These are phyloP conservation scores for Leccinum subtestaceum DNA, from an alignment of 768 basidiomycete genomes.

Conservation along the genomic window DNA sequence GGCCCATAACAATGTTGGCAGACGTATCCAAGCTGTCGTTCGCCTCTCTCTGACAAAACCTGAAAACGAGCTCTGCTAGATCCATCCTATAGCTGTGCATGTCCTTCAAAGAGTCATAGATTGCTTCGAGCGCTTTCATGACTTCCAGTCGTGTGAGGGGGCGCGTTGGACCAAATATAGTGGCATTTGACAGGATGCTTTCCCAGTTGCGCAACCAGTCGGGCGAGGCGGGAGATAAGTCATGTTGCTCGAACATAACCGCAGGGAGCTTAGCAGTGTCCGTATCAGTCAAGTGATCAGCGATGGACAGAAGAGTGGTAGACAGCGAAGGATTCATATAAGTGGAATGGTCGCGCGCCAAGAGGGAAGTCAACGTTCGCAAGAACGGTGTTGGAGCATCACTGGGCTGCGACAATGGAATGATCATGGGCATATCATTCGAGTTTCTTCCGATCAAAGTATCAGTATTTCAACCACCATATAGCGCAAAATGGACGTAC, in stretches of 20 bases:
- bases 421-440: conserved; percentile 43
- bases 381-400: conserved; percentile 61
- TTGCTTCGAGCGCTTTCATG: conserved; percentile 53
- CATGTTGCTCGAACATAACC: conserved; percentile 64
- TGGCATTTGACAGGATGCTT: conserved; percentile 49
- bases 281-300: conserved; percentile 65
- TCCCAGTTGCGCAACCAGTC: conserved; percentile 73
- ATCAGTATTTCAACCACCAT: conserved; percentile 3
- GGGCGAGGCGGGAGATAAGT: conserved; percentile 67
- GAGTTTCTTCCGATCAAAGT: conserved; percentile 35
- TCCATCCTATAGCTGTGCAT: conserved; percentile 61
- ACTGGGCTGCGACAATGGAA: conserved; percentile 54
- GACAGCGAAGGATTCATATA: conserved; percentile 62
- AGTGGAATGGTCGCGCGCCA: conserved; percentile 59
- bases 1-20: conserved; percentile 43
- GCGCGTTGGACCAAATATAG: conserved; percentile 40
- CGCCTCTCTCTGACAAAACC: conserved; percentile 42
- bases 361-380: conserved; percentile 56
- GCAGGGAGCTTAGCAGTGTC: conserved; percentile 62
- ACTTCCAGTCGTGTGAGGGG: conserved; percentile 55
- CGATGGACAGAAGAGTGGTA: conserved; percentile 59
- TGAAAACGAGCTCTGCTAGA: conserved; percentile 53
- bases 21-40: conserved; percentile 27
- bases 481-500: conserved; percentile 37
- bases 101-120: conserved; percentile 67